phyloP scores from a whole-genome alignment of 805 yeast genomes.

The Zygotorulaspora chibaensis region DNA sequence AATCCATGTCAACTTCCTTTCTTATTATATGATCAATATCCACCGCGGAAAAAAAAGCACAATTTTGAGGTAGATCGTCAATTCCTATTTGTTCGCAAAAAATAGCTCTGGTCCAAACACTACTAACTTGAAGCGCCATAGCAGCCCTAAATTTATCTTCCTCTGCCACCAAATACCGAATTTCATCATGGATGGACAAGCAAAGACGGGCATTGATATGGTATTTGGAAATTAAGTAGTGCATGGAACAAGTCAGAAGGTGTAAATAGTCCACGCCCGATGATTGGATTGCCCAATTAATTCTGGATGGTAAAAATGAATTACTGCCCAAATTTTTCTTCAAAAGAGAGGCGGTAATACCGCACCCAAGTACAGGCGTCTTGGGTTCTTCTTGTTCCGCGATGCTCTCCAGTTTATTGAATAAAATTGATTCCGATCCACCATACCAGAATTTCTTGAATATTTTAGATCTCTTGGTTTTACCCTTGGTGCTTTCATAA shows the following conservation, averaged over 20 bases:
- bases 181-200: constrained; percentile 93
- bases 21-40: constrained; percentile 86
- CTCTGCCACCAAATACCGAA: constrained; percentile 71
- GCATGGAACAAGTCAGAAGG: constrained; percentile 79
- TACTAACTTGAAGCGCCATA: constrained; percentile 79
- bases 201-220: constrained; percentile 69
- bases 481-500: constrained; percentile 83
- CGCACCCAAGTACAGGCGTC: constrained; percentile 92
- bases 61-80: constrained; percentile 83
- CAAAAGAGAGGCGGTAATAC: constrained; percentile 80
- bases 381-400: constrained; percentile 76
- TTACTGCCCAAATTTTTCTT: constrained; percentile 59
- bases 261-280: constrained; percentile 97
- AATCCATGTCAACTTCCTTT: constrained; percentile 88
- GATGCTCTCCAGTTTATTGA: constrained; percentile 81
- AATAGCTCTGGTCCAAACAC: constrained; percentile 94
- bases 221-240: constrained; percentile 64
- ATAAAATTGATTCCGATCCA: constrained; percentile 89
- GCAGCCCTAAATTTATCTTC: constrained; percentile 75
- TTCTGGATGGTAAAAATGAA: constrained; percentile 78
- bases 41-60: constrained; percentile 92
- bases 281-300: constrained; percentile 97
- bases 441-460: constrained; percentile 61
- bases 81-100: constrained; percentile 91
- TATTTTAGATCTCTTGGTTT: constrained; percentile 33